phyloP scores from a whole-genome alignment of 2,329 filamentous ascomycete genomes.

The Fusarium hainanense region DNA sequence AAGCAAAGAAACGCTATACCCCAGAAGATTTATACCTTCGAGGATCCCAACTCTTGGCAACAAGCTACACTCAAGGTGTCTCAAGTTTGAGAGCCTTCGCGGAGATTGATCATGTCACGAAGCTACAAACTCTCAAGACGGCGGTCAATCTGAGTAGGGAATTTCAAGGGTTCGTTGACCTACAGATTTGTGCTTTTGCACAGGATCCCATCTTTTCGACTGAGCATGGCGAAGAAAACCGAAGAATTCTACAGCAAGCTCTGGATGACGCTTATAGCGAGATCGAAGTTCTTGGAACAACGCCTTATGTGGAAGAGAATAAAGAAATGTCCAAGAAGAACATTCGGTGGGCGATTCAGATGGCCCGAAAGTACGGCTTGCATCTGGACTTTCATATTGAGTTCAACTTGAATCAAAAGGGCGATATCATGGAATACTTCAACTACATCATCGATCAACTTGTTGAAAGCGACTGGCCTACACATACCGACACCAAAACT shows the following conservation, averaged over 20 bases:
- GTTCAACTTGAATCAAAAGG: background rate
- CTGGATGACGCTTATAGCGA: too few species aligned
- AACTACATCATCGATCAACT: background rate
- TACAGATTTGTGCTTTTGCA: conserved; percentile 19
- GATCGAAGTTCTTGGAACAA: background rate
- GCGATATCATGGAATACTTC: background rate
- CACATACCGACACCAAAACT: background rate
- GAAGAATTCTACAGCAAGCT: background rate
- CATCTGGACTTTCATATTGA: conserved; percentile 18
- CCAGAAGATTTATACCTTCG: conserved; percentile 15
- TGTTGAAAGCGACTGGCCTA: background rate
- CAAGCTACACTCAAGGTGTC: conserved; percentile 12
- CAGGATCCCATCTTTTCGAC: conserved; percentile 24
- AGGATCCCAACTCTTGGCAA: conserved; percentile 9
- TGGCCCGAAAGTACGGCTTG: background rate
- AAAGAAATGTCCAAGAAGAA: background rate
- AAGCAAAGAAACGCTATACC: conserved; percentile 26
- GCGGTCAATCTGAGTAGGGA: background rate
- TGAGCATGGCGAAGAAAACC: background rate
- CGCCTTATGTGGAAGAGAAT: conserved; percentile 1
- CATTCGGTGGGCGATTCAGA: conserved; percentile 12
- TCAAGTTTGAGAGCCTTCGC: background rate
- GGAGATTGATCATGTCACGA: conserved; percentile 12
- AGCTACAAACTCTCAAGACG: background rate
- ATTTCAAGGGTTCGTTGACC: background rate